Conservation (phyloP, 805 yeast species). For the Kluyveromyces nonfermentans region DNA sequence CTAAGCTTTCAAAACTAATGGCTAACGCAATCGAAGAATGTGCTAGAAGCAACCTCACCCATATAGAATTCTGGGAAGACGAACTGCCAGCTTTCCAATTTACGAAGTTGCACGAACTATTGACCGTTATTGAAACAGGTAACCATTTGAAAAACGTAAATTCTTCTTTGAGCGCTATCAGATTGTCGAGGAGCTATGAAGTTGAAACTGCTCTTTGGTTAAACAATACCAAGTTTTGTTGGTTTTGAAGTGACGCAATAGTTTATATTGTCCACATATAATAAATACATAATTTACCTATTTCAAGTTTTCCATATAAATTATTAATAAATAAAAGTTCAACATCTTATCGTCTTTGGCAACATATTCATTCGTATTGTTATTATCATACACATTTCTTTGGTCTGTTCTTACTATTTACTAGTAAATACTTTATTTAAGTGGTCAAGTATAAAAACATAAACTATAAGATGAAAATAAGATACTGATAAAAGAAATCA, state of each 20-base stretch:
- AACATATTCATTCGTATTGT: no score
- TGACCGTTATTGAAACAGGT: slow-evolving; percentile 19
- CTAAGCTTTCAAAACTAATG: slow-evolving; percentile 22
- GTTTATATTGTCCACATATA: not conserved
- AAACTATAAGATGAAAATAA: no score
- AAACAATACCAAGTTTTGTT: slow-evolving; percentile 38
- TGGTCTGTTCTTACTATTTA: no score
- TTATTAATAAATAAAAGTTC: no score
- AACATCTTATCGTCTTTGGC: no score
- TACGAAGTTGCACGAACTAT: slow-evolving; percentile 13
- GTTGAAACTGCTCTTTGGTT: slow-evolving; percentile 30
- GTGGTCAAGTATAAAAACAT: not conserved
- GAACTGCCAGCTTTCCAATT: slow-evolving; percentile 25
- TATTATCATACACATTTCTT: no score
- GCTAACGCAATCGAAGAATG: slow-evolving; percentile 31
- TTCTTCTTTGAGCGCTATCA: slow-evolving; percentile 34
- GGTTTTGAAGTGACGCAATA: slow-evolving; percentile 41
- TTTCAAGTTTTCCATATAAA: no score
- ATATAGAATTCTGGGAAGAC: slow-evolving; percentile 34
- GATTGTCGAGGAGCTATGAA: slow-evolving; percentile 21
- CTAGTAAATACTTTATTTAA: not conserved
- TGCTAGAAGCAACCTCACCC: slow-evolving; percentile 15
- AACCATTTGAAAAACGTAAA: slow-evolving; percentile 20
- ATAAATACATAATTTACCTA: no score
- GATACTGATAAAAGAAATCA: no score